phyloP scores from a whole-genome alignment of 1,139 yeast species.

The Saccharomyces hybrid region DNA sequence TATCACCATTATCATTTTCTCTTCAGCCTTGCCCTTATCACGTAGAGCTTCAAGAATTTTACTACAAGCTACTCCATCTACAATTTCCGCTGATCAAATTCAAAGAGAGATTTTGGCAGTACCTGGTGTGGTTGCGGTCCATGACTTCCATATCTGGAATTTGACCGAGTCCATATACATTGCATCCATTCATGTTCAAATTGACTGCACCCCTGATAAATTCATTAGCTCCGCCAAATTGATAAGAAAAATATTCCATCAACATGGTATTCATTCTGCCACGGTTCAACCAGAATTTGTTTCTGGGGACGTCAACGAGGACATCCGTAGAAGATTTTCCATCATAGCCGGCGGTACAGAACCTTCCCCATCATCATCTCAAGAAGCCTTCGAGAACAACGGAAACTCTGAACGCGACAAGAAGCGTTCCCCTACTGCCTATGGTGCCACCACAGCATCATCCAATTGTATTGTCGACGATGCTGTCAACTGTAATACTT shows the following conservation, averaged over 20 bases:
- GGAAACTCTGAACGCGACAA: background rate
- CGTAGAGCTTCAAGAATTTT: constrained; percentile 79
- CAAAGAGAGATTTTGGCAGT: constrained; percentile 58
- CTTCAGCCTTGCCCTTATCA: constrained; percentile 87
- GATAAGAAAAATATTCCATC: constrained; percentile 74
- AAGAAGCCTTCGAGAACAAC: background rate
- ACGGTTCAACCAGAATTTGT: constrained; percentile 89
- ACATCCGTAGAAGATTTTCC: constrained; percentile 32
- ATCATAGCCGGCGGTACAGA: constrained; percentile 32
- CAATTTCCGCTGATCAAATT: constrained; percentile 68
- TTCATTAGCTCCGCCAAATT: constrained; percentile 67
- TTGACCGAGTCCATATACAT: constrained; percentile 79
- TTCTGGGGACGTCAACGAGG: constrained; percentile 25
- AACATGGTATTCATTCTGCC: constrained; percentile 83
- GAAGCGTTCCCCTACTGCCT: background rate
- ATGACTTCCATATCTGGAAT: constrained; percentile 96
- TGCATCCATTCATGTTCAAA: constrained; percentile 83
- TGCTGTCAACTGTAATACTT: constrained; percentile 1
- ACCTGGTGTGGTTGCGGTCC: constrained; percentile 74
- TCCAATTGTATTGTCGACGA: background rate
- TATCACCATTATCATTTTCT: constrained; percentile 80
- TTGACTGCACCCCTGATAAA: constrained; percentile 53
- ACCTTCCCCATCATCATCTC: background rate
- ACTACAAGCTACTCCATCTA: constrained; percentile 85
- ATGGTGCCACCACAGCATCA: background rate